Evolutionary conservation across 2,329 filamentous ascomycete genomes (phyloP).

Genomic region (Fusarium annulatum): DNA sequence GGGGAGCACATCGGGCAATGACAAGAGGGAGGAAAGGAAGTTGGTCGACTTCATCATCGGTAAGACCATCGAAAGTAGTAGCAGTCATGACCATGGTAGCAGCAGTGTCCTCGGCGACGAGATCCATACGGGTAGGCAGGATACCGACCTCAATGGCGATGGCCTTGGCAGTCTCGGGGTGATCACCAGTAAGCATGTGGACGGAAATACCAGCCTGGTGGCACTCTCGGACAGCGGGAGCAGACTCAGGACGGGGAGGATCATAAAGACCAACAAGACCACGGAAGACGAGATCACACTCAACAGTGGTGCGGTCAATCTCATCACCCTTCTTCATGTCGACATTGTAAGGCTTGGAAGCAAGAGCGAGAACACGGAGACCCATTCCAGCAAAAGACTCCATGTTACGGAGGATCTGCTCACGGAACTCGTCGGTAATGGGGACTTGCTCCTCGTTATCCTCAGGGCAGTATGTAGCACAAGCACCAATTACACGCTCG

Average conservation of each 20-base stretch:
- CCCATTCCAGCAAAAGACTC: conserved; percentile 70
- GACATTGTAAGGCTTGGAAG: conserved; percentile 56
- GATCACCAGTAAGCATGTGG: conserved; percentile 76
- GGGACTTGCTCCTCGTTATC: conserved; percentile 50
- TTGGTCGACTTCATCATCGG: conserved; percentile 71
- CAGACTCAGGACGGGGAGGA: conserved; percentile 75
- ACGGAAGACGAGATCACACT: conserved; percentile 70
- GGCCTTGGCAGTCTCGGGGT: conserved; percentile 70
- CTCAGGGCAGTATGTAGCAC: conserved; percentile 60
- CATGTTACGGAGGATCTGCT: conserved; percentile 71
- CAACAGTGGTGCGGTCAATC: conserved; percentile 64
- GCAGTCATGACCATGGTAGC: conserved; percentile 73
- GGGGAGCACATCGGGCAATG: conserved; percentile 75
- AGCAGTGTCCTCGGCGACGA: conserved; percentile 63
- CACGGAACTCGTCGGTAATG: conserved; percentile 63
- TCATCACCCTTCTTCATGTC: conserved; percentile 55
- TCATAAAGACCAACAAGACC: conserved; percentile 78
- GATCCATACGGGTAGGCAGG: conserved; percentile 60
- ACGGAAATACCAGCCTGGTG: conserved; percentile 72
- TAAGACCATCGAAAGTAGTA: conserved; percentile 70
- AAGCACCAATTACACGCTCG: conserved; percentile 72
- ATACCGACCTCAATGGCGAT: conserved; percentile 73
- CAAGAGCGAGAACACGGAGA: conserved; percentile 74
- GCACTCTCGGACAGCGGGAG: conserved; percentile 67
- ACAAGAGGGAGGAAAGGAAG: conserved; percentile 75